A percentile compares a stretch with the other conserved stretches of the same genome.
These are phyloP conservation scores for Cryptococcus floricola DNA, from an alignment of 1,284 basidiomycete genomes.

Conservation along the genomic window DNA sequence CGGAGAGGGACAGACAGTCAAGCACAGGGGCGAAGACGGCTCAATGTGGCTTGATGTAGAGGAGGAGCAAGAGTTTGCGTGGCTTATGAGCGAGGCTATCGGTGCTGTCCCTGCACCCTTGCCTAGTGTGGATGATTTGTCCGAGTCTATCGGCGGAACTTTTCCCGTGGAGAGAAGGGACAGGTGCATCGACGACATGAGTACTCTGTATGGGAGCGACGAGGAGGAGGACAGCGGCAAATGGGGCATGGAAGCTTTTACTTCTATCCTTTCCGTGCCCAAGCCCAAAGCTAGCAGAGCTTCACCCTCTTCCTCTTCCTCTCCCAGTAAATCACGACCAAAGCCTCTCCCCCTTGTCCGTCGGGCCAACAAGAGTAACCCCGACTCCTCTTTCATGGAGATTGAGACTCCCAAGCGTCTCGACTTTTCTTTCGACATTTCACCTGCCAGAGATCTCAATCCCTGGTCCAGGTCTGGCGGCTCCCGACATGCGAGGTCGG, in stretches of 20 bases:
- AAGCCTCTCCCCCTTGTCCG: neutral
- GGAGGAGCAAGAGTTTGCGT: constrained; percentile 42
- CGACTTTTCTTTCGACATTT: neutral
- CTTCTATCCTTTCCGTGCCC: constrained; percentile 21
- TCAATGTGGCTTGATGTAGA: constrained; percentile 39
- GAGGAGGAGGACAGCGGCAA: constrained; percentile 6
- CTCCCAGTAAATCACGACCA: neutral
- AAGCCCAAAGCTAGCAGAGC: constrained; percentile 4
- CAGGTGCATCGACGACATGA: neutral
- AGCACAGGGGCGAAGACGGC: constrained; percentile 25
- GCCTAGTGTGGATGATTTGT: neutral
- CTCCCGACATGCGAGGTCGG: neutral
- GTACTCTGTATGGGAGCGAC: neutral
- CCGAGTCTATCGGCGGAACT: neutral
- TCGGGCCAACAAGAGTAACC: neutral
- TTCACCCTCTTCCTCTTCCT: too few relatives aligned
- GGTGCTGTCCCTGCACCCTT: constrained; percentile 4
- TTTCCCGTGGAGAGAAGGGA: neutral
- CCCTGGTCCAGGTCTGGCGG: neutral
- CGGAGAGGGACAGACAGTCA: constrained; percentile 16
- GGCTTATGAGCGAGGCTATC: constrained; percentile 30
- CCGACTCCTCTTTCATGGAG: constrained; percentile 9
- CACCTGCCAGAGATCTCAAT: neutral
- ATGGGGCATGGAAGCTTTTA: constrained; percentile 33
- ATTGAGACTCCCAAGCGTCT: neutral